Conservation (phyloP, 768 basidiomycete species). For the Pleurotus ostreatus region DNA sequence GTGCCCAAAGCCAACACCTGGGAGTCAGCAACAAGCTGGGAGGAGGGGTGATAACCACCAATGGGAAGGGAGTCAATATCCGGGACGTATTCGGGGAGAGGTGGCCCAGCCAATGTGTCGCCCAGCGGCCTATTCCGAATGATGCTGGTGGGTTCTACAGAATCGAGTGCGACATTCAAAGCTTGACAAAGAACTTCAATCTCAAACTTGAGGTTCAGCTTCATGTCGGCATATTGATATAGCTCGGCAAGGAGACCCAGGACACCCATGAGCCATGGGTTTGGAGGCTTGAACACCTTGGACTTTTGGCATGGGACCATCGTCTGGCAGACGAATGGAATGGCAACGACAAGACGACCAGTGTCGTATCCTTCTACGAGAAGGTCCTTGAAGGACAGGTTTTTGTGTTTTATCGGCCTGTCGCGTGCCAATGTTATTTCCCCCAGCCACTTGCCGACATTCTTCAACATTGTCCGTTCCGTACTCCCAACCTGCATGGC, state of each 20-base stretch:
- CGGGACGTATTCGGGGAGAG: conserved; percentile 72
- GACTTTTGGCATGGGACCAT: conserved; percentile 89
- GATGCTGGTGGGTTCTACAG: conserved; percentile 79
- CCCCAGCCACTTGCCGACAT: conserved; percentile 93
- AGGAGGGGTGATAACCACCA: conserved; percentile 56
- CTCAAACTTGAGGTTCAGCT: conserved; percentile 96
- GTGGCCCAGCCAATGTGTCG: conserved; percentile 54
- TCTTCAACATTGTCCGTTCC: conserved; percentile 87
- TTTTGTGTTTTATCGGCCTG: conserved; percentile 88
- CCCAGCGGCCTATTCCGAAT: conserved; percentile 71
- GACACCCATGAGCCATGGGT: conserved; percentile 98
- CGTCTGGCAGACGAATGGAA: conserved; percentile 97
- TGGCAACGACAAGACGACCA: conserved; percentile 86
- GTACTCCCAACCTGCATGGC: conserved; percentile 72
- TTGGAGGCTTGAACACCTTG: conserved; percentile 91
- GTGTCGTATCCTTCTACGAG: conserved; percentile 93
- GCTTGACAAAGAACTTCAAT: conserved; percentile 96
- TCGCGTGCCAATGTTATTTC: conserved; percentile 90
- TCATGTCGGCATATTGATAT: conserved; percentile 96
- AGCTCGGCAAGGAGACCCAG: conserved; percentile 88
- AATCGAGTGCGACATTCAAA: conserved; percentile 81
- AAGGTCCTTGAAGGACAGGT: conserved; percentile 96
- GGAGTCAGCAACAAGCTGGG: conserved; percentile 41
- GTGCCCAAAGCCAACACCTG: conserved; percentile 62
- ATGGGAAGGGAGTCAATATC: conserved; percentile 81